phyloP scores from a whole-genome alignment of 805 yeast species.

The Myxozyma neglecta region DNA sequence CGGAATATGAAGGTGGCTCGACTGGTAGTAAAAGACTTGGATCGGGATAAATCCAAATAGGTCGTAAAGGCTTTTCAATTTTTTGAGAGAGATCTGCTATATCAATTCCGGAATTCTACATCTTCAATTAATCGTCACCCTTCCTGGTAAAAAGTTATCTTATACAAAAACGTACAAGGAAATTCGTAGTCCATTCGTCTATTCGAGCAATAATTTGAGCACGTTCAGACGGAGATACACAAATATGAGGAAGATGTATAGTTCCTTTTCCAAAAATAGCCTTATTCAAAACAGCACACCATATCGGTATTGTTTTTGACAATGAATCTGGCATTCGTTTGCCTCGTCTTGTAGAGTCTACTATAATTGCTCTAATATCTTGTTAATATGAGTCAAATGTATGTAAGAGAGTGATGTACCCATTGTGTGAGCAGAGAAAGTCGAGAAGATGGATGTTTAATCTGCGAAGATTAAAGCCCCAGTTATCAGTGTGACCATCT shows the following conservation, averaged over 20 bases:
- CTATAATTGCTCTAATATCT: slow-evolving; percentile 47
- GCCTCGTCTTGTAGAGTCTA: slow-evolving; percentile 86
- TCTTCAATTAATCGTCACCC: not conserved
- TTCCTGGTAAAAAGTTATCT: not conserved
- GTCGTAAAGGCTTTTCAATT: slow-evolving; percentile 57
- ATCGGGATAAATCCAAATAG: slow-evolving; percentile 70
- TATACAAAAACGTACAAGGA: slow-evolving; percentile 40
- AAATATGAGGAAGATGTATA: slow-evolving; percentile 49
- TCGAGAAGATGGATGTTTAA: slow-evolving; percentile 71
- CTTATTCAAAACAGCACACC: slow-evolving; percentile 79
- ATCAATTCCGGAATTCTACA: slow-evolving; percentile 40
- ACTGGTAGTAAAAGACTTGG: slow-evolving; percentile 38
- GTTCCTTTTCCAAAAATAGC: slow-evolving; percentile 46
- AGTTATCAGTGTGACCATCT: slow-evolving; percentile 81
- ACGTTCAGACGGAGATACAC: slow-evolving; percentile 59
- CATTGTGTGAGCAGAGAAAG: slow-evolving; percentile 45
- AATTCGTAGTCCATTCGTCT: slow-evolving; percentile 50
- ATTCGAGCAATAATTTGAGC: slow-evolving; percentile 50
- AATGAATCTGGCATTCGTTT: slow-evolving; percentile 83
- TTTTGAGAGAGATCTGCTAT: slow-evolving; percentile 39
- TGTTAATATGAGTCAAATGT: not conserved
- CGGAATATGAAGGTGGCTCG: slow-evolving; percentile 40
- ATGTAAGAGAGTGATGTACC: slow-evolving; percentile 35
- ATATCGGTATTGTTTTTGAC: slow-evolving; percentile 83
- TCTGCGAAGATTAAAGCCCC: slow-evolving; percentile 75